Evolutionary conservation across 768 basidiomycete genomes (phyloP).

Genomic region (Cyathus striatus): DNA sequence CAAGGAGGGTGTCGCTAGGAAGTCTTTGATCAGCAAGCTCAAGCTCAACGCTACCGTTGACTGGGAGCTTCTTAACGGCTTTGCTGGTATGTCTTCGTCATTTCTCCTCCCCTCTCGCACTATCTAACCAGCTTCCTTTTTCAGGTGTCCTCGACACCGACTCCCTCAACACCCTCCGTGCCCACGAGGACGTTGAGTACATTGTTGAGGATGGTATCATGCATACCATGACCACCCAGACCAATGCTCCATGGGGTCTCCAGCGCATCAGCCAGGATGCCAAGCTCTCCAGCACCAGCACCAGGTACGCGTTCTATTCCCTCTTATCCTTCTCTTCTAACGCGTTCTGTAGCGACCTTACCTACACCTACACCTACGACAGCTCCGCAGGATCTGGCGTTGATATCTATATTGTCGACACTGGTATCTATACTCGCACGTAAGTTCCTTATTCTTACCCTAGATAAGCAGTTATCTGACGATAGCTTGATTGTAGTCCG

Average conservation of each 20-base stretch:
- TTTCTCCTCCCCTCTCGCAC: too few species aligned
- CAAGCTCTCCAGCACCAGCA: constrained; percentile 9
- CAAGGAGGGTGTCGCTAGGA: too few species aligned
- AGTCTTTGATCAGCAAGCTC: too few species aligned
- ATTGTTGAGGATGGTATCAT: constrained; percentile 13
- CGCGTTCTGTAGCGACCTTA: constrained; percentile 6
- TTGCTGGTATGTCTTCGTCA: too few species aligned
- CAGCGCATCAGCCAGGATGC: constrained; percentile 16
- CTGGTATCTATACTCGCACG: constrained; percentile 18
- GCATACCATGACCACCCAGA: constrained; percentile 8
- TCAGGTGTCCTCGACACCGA: constrained; percentile 5
- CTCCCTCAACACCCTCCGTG: constrained; percentile 8
- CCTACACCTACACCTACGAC: constrained; percentile 16
- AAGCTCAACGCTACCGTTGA: too few species aligned
- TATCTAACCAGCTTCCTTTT: too few species aligned
- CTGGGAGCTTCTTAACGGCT: too few species aligned
- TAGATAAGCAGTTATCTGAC: not conserved
- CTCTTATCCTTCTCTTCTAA: not conserved
- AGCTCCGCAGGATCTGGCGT: constrained; percentile 20
- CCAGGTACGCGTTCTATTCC: constrained; percentile 1
- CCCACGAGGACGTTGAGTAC: constrained; percentile 9
- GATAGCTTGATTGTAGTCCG: constrained; percentile 12
- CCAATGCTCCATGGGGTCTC: constrained; percentile 27
- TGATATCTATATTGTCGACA: constrained; percentile 34
- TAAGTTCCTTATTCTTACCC: constrained; percentile 5